Evolutionary conservation across 2,329 filamentous ascomycete species (phyloP), one percentile per base, ranked within the genome.

Genomic region (Aspergillus fructus): DNA sequence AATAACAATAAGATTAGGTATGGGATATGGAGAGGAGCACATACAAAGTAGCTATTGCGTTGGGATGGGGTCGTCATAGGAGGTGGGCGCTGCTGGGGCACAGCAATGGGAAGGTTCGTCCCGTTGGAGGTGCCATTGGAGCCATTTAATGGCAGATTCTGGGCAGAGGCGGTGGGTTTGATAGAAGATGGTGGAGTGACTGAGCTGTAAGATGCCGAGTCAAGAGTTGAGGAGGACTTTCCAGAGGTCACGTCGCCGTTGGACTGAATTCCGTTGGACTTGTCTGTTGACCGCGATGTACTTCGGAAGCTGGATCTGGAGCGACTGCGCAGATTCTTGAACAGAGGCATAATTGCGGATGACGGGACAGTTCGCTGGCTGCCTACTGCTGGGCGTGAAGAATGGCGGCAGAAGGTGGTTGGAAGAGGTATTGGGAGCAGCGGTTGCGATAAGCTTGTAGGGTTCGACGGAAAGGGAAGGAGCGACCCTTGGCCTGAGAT

Each of bases 281-380:
- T 68, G 30, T 64, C 65, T 53, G 67, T 65, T 37, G 71, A 68
- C 34, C 67, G 81, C 41, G 84, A 83, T 48, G 85, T 87, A 58
- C 51, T 53, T 53, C 83, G 85, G 76, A 92, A 88, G 79, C 87
- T 92, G 59, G 87, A 84, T 73, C 82, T 88, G 56, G 90, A 94
- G 66, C 88, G 87, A 66, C 90, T 85, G 66, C 90, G 89, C 56
- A 96, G 77, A 69, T 89, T 86, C 74, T 86, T 90, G 67, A 94
- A 81, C 70, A 96, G 90, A 43, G 87, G 72, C 79, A 81, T 81
- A 53, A 49, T 58, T 41, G 45, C 27, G 52, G 58, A 55, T 15
- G 41, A 33, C 27, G 43, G 15, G 41, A 33, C 27, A 51, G 15
- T 17, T 47, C 11, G 41, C 27, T 7, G 6, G 27, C 27, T 30